Evolutionary conservation across 768 basidiomycete genomes (phyloP).

Genomic region (Tulasnella sp.): DNA sequence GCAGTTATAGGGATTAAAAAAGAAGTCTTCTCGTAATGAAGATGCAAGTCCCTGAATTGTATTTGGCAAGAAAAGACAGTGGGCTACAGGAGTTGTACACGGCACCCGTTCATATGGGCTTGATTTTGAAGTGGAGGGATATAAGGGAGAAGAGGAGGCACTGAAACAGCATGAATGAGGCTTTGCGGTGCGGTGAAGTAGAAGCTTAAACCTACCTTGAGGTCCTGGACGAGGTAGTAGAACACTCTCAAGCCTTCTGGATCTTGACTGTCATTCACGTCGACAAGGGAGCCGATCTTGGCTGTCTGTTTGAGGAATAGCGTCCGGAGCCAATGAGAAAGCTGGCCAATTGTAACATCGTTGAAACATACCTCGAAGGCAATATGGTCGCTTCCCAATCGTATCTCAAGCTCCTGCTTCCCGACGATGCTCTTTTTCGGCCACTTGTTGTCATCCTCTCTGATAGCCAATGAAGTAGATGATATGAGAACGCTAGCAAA

Average conservation of each 20-base stretch:
- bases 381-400: slow-evolving; percentile 89
- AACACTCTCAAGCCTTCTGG: slow-evolving; percentile 96
- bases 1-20: no score
- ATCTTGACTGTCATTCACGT: slow-evolving; percentile 94
- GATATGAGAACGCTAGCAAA: background rate
- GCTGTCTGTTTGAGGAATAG: slow-evolving; percentile 55
- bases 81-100: no score
- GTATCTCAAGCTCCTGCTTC: slow-evolving; percentile 94
- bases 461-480: slow-evolving; percentile 26
- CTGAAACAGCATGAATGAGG: slow-evolving; percentile 32
- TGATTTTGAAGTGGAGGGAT: slow-evolving; percentile 99
- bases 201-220: slow-evolving; percentile 51
- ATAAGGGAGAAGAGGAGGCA: slow-evolving; percentile 98
- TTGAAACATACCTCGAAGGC: slow-evolving; percentile 70
- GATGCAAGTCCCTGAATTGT: no score
- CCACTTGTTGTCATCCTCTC: slow-evolving; percentile 98
- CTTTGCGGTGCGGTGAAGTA: background rate
- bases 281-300: slow-evolving; percentile 93
- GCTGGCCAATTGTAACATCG: background rate
- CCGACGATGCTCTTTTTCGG: slow-evolving; percentile 99
- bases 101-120: slow-evolving; percentile 63
- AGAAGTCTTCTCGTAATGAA: no score
- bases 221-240: slow-evolving; percentile 96
- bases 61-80: no score
- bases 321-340: no score